Conservation (phyloP, 2,329 filamentous ascomycete genomes). For the Colletotrichum melonis region DNA sequence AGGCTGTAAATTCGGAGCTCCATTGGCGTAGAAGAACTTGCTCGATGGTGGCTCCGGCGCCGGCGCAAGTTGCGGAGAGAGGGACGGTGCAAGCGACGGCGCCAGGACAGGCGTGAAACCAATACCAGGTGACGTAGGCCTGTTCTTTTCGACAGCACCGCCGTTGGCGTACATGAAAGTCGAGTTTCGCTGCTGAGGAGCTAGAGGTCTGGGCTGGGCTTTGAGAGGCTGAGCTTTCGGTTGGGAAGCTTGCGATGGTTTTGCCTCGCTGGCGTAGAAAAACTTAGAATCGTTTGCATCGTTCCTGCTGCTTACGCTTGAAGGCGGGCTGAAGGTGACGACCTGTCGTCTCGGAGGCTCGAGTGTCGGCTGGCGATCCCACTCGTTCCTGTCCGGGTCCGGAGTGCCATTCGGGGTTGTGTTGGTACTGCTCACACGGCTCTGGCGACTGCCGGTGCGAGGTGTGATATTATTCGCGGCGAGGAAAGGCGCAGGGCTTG, state of each 20-base stretch:
- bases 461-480: constrained; percentile 77
- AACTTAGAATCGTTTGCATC: constrained; percentile 74
- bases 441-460: constrained; percentile 79
- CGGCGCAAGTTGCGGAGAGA: constrained; percentile 48
- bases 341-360: constrained; percentile 41
- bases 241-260: constrained; percentile 40
- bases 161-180: constrained; percentile 71
- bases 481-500: constrained; percentile 65
- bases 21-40: constrained; percentile 84
- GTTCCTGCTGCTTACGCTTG: constrained; percentile 43
- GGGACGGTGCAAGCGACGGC: constrained; percentile 43
- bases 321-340: constrained; percentile 54
- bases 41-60: constrained; percentile 55
- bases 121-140: constrained; percentile 43
- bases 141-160: constrained; percentile 50
- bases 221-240: constrained; percentile 25
- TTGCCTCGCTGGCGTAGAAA: constrained; percentile 90
- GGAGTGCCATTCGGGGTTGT: constrained; percentile 75
- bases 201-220: constrained; percentile 41
- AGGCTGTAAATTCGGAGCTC: constrained; percentile 62
- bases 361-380: constrained; percentile 53
- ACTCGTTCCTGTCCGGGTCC: constrained; percentile 57
- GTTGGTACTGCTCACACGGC: constrained; percentile 74
- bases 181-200: constrained; percentile 57
- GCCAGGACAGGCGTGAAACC: constrained; percentile 29